Base-by-base conservation (phyloP, 495 filamentous ascomycete genomes). In the Penicillium steckii region DNA sequence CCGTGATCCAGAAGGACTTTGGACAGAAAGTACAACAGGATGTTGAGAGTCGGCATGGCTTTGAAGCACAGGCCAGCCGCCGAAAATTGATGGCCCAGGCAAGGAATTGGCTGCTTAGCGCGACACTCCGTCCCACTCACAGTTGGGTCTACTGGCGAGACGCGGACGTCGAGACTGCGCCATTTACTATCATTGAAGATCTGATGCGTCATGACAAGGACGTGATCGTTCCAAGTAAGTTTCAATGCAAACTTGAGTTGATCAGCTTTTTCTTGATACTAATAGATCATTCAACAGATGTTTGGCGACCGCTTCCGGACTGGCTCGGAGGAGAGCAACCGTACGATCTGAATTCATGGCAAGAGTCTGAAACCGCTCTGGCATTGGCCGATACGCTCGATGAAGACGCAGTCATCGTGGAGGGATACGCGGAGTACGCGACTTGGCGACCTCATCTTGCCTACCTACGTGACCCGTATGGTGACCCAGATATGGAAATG, bases 71-170 rank as follows among this genome's bases (percentile, higher is more conserved):
- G 70, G 95, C 95, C 8, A 87, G 84, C 53, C 78, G 95, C 55
- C 84, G 95, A 58, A 99, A 99, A 72, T 78, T 92, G 59, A 99
- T 99, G 95, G 95, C 95, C 3, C 91, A 96, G 72, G 95, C 95
- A 10, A 80, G 95, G 52, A 99, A 99, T 74, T 99, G 95, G 95
- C 70, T 99, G 43, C 71, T 99, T 52, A 96, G 90, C 60, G 93
- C 95, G 21, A 93, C 95, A 15, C 75, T 99, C 32, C 82, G 94
- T 42, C 95, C 95, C 4, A 93, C 92, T 29, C 95, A 99, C 64
- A 95, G 90, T 60, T 99, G 95, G 95, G 95, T 99, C 22, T 99
- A 99, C 62, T 99, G 95, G 95, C 82, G 95, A 69, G 95, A 99
- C 76, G 95, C 94, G 19, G 95, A 99, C 71, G 95, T 99, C 10